Conservation (phyloP, 2,329 filamentous ascomycete genomes). For the Cylindrodendrum hubeiense region DNA sequence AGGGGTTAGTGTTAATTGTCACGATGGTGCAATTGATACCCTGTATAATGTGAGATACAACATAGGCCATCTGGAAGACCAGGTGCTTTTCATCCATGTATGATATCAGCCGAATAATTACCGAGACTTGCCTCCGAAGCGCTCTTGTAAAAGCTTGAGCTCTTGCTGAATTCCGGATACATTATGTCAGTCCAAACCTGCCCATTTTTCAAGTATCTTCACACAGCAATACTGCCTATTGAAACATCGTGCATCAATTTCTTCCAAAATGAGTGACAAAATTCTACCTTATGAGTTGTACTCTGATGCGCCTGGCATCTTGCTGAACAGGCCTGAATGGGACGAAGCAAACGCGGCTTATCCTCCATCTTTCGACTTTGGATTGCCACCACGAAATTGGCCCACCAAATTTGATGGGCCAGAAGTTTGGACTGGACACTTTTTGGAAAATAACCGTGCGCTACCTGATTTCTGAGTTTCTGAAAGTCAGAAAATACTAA, state of each 20-base stretch:
- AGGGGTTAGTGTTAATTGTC: no score
- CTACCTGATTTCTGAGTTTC: background rate
- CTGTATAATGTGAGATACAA: no score
- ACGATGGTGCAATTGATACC: no score
- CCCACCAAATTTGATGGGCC: background rate
- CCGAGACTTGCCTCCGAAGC: no score
- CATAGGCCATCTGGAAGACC: no score
- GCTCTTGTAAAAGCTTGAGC: no score
- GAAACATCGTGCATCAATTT: background rate
- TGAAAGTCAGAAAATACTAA: background rate
- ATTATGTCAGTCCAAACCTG: no score
- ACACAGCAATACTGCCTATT: background rate
- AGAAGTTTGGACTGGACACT: constrained; percentile 1
- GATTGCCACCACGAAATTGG: background rate
- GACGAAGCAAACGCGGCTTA: constrained; percentile 5
- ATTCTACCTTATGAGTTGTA: constrained; percentile 8
- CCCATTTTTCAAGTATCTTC: background rate
- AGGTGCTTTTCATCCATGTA: no score
- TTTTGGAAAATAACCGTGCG: background rate
- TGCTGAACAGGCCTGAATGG: constrained; percentile 5
- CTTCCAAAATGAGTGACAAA: background rate
- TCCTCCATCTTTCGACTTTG: background rate
- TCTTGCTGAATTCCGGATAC: no score
- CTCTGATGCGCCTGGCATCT: constrained; percentile 1
- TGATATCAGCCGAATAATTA: no score